Evolutionary conservation across 768 basidiomycete species (phyloP).

Genomic region (Neoboletus magnificus): DNA sequence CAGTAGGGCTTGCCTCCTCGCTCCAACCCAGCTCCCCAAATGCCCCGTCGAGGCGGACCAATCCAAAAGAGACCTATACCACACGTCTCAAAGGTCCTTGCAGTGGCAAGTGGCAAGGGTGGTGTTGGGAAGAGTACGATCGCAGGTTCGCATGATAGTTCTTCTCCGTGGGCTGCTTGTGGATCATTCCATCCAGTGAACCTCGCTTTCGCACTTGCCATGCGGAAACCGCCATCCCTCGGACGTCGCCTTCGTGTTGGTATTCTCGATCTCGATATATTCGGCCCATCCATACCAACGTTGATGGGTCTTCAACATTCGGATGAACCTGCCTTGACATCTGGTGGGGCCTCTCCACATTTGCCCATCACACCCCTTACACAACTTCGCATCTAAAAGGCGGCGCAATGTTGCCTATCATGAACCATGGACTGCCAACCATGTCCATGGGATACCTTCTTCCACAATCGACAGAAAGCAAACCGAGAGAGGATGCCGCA

Average conservation of each 20-base stretch:
- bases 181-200: constrained; percentile 51
- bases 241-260: constrained; percentile 64
- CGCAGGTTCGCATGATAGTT: constrained; percentile 54
- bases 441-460: constrained; percentile 99
- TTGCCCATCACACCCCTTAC: background rate
- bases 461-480: constrained; percentile 47
- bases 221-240: constrained; percentile 34
- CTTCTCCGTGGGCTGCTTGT: constrained; percentile 1
- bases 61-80: constrained; percentile 57
- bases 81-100: constrained; percentile 76
- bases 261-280: constrained; percentile 91
- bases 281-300: constrained; percentile 91
- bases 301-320: constrained; percentile 82
- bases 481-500: constrained; percentile 64
- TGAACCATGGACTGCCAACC: constrained; percentile 84
- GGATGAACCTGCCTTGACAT: constrained; percentile 75
- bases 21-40: constrained; percentile 47
- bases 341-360: constrained; percentile 42
- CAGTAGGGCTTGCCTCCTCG: constrained; percentile 34
- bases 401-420: constrained; percentile 77
- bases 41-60: constrained; percentile 55
- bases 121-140: constrained; percentile 96
- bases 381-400: constrained; percentile 35
- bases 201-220: constrained; percentile 71
- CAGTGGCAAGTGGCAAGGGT: constrained; percentile 91